Evolutionary conservation across 352 stramenopile genomes (phyloP), one percentile per base, ranked within the genome.

Genomic region (Pythium scleroteichum): DNA sequence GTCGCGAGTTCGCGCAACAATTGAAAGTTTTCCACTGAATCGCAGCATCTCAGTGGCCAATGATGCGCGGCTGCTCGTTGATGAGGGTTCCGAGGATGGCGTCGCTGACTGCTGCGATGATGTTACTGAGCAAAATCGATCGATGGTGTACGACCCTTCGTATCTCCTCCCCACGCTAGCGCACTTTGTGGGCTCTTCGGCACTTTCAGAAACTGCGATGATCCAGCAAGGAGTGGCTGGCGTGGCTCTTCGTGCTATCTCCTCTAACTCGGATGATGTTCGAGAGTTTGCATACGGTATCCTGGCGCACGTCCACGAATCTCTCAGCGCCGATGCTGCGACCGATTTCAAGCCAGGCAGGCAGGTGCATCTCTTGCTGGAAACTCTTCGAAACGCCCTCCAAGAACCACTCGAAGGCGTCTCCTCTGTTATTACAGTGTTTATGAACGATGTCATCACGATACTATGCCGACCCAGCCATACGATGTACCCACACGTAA

Each of bases 351-450:
- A 88, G 29, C 77, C 83, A 0, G 83, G 82, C 1, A 75, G 85
- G 17, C 87, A 96, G 58, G 64, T 96, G 10, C 78, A 92, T 59
- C 52, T 96, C 38, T 68, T 94, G 53, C 78, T 96, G 35, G 85
- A 94, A 47, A 80, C 79, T 8, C 80, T 96, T 42, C 85, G 86
- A 16, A 87, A 79, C 48, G 86, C 78, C 14, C 57, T 92, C 10
- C 51, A 73, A 23, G 40, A 75, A 7, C 71, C 75, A 12, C 73
- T 90, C 6, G 71, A 83, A 38, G 62, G 72, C 19, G 71, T 94
- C n/a, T 80, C 85, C 8, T 92, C 79, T 3, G 60, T 89, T 13
- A 60, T 96, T n/a, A 89, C 85, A 1, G 82, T 94, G 26, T 96
- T 94, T 44, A 67, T 93, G 46, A 93, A 93, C 42, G 82, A 94